Evolutionary conservation across 306 rosid species (phyloP).

Genomic region (Myrica gale): DNA sequence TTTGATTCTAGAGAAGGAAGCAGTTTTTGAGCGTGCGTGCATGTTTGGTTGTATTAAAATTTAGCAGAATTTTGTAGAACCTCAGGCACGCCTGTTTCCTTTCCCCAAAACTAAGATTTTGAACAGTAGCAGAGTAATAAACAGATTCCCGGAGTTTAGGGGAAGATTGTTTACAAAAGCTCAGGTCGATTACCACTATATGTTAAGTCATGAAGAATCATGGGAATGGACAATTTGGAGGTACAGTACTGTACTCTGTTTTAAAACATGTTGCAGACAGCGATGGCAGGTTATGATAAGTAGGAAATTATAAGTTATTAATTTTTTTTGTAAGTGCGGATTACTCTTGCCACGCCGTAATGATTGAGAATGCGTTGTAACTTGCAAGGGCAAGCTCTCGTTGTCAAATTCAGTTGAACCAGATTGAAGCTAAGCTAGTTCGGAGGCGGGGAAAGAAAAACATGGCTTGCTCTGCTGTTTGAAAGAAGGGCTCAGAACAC

Average conservation of each 20-base stretch:
- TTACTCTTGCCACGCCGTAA: constrained; percentile 6
- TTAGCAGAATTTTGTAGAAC: background rate
- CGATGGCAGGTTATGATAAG: background rate
- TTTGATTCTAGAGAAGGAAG: background rate
- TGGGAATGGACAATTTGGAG: background rate
- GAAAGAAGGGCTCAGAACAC: background rate
- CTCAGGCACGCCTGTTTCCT: background rate
- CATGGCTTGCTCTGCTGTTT: background rate
- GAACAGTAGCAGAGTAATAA: background rate
- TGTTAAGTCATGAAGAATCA: too few species aligned
- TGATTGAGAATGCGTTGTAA: background rate
- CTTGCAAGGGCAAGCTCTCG: background rate
- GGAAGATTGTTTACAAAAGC: background rate
- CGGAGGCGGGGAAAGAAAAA: background rate
- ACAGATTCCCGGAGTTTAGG: background rate
- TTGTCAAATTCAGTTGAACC: background rate
- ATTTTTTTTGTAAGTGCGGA: background rate
- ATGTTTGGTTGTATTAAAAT: background rate
- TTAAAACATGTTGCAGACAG: too few species aligned
- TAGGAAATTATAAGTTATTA: background rate
- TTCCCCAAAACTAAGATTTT: background rate
- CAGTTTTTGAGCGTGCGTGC: background rate
- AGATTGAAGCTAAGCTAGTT: background rate
- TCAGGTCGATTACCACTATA: too few species aligned
- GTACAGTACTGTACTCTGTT: background rate